Conservation (phyloP, 2,329 filamentous ascomycete species). For the Knoxdaviesia capensis region DNA sequence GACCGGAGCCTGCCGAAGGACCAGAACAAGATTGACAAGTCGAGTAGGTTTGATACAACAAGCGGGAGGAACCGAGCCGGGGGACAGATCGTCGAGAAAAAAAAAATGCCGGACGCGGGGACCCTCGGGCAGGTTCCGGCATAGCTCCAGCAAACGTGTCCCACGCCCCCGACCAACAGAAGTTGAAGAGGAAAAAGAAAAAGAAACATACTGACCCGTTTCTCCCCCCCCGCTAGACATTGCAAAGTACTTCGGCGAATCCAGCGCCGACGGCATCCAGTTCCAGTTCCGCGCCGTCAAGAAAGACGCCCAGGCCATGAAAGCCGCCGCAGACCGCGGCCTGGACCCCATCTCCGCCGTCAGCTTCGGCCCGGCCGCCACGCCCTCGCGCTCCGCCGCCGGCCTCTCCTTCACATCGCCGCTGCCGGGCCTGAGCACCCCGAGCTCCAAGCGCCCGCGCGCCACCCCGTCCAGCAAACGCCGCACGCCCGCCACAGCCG, state of each 20-base stretch:
- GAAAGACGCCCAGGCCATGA: conserved; percentile 26
- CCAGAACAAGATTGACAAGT: conserved; percentile 17
- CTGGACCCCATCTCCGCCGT: conserved; percentile 23
- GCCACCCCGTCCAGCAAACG: conserved; percentile 2
- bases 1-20: conserved; percentile 16
- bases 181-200: no score
- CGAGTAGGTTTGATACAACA: conserved; percentile 14
- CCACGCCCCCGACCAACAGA: no score
- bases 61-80: no score
- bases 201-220: neutral
- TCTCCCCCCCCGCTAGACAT: conserved; percentile 22
- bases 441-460: conserved; percentile 5
- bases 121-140: no score
- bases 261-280: conserved; percentile 33
- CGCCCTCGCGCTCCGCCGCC: neutral
- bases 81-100: no score
- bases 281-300: conserved; percentile 40
- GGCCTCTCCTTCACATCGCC: neutral
- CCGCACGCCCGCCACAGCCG: conserved; percentile 3
- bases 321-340: conserved; percentile 20
- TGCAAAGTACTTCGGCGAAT: conserved; percentile 37
- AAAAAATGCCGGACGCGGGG: no score
- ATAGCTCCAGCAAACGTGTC: no score
- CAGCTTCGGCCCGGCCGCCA: conserved; percentile 2
- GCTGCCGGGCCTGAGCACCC: conserved; percentile 4